Percentiles rank a stretch among this genome's conserved stretches.
Evolutionary conservation across 306 rosid species (phyloP).

Genomic region (Canavalia gladiata): DNA sequence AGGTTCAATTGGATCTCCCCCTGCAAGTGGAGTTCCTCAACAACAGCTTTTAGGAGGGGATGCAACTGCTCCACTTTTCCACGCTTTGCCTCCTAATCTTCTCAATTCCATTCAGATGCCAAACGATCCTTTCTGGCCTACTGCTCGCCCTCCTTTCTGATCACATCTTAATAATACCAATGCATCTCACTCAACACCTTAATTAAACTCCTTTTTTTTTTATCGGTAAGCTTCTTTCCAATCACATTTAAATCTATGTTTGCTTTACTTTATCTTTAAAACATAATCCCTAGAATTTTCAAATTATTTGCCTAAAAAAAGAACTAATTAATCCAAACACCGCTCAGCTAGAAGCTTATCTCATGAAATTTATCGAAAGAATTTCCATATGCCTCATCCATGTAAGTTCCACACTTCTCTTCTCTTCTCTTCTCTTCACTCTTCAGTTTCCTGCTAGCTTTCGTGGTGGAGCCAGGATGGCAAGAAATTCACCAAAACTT

Average conservation of each 20-base stretch:
- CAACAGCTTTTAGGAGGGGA: constrained; percentile 27
- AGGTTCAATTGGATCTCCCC: constrained; percentile 63
- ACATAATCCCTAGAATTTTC: no score
- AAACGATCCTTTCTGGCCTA: constrained; percentile 68
- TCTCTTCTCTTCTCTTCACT: neutral
- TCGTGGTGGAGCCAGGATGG: neutral
- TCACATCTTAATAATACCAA: neutral
- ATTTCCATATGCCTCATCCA: neutral
- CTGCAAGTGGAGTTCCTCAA: constrained; percentile 49
- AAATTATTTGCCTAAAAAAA: no score
- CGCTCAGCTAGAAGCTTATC: no score
- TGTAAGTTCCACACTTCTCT: neutral
- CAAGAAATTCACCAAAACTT: neutral
- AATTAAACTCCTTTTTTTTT: no score
- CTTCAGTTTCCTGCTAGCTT: neutral
- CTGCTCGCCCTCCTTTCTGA: constrained; percentile 73
- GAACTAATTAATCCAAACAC: no score
- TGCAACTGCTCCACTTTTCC: constrained; percentile 67
- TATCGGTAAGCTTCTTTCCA: no score
- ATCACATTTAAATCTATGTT: no score
- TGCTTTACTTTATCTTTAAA: no score
- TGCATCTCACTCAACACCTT: no score
- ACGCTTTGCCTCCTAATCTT: constrained; percentile 79
- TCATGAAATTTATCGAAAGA: no score
- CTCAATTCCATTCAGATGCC: constrained; percentile 82